phyloP scores from a whole-genome alignment of 2,329 filamentous ascomycete genomes.

The Pseudocercospora macadamiae region DNA sequence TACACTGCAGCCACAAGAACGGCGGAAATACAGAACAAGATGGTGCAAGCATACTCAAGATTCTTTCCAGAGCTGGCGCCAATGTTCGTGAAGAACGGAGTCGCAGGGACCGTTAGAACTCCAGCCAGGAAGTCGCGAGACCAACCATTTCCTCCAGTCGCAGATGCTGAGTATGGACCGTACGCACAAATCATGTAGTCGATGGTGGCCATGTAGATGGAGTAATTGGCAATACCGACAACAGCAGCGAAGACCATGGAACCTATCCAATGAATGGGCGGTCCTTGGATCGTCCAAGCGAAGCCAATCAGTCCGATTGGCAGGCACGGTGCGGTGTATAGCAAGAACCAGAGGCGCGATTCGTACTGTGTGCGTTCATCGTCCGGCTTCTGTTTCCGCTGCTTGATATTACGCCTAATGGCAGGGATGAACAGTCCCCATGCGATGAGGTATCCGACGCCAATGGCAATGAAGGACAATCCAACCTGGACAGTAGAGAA shows the following conservation, averaged over 20 bases:
- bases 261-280: conserved; percentile 68
- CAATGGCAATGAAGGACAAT: conserved; percentile 67
- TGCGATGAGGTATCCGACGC: conserved; percentile 67
- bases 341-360: conserved; percentile 67
- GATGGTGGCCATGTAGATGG: conserved; percentile 68
- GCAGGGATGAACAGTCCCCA: conserved; percentile 64
- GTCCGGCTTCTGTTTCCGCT: conserved; percentile 51
- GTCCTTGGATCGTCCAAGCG: conserved; percentile 70
- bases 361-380: conserved; percentile 63
- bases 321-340: conserved; percentile 65
- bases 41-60: conserved; percentile 60
- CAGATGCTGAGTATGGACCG: conserved; percentile 73
- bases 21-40: conserved; percentile 55
- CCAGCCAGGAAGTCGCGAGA: conserved; percentile 75
- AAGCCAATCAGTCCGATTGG: conserved; percentile 73
- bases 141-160: conserved; percentile 76
- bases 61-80: conserved; percentile 40
- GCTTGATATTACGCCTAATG: conserved; percentile 55
- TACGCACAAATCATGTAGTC: conserved; percentile 79
- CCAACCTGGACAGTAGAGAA: conserved; percentile 64
- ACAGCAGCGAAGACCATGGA: conserved; percentile 68
- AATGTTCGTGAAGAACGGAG: conserved; percentile 59
- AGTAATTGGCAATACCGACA: conserved; percentile 70
- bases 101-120: conserved; percentile 69
- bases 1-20: conserved; percentile 60